A percentile compares a stretch with the other conserved stretches of the same genome.
Evolutionary conservation across 2,329 filamentous ascomycete species (phyloP).

Genomic region (Lithohypha guttulata): DNA sequence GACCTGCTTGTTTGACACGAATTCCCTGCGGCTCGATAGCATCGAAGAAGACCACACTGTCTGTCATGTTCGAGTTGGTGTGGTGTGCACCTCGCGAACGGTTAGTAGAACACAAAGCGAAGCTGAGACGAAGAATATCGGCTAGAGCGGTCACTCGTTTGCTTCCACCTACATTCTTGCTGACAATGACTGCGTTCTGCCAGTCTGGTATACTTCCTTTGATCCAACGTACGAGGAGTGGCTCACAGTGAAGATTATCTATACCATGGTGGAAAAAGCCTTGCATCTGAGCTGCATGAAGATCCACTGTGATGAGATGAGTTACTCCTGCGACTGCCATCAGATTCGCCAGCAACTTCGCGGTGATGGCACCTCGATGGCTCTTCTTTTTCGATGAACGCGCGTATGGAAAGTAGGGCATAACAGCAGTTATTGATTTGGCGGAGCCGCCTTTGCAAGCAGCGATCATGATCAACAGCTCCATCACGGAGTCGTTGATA

Average conservation of each 20-base stretch:
- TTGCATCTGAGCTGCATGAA: slow-evolving; percentile 97
- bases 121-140: slow-evolving; percentile 92
- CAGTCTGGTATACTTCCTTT: slow-evolving; percentile 70
- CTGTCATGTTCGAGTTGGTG: slow-evolving; percentile 50
- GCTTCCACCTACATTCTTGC: slow-evolving; percentile 94
- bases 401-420: slow-evolving; percentile 72
- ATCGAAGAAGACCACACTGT: slow-evolving; percentile 67
- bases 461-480: slow-evolving; percentile 97
- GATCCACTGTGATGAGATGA: slow-evolving; percentile 93
- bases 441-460: slow-evolving; percentile 96
- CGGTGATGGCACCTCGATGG: slow-evolving; percentile 89
- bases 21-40: slow-evolving; percentile 40
- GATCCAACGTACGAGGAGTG: slow-evolving; percentile 92
- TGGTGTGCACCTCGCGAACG: slow-evolving; percentile 35
- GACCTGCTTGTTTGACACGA: slow-evolving; percentile 10
- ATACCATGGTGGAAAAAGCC: slow-evolving; percentile 97
- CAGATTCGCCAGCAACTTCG: slow-evolving; percentile 92
- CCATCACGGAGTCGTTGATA: slow-evolving; percentile 99
- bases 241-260: slow-evolving; percentile 93
- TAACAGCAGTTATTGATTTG: slow-evolving; percentile 32
- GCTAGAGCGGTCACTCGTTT: slow-evolving; percentile 94
- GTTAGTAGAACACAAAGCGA: slow-evolving; percentile 89
- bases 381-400: slow-evolving; percentile 99
- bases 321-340: slow-evolving; percentile 88
- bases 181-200: slow-evolving; percentile 88